phyloP scores from a whole-genome alignment of 2,329 filamentous ascomycete species.

The Penicillium sp. region DNA sequence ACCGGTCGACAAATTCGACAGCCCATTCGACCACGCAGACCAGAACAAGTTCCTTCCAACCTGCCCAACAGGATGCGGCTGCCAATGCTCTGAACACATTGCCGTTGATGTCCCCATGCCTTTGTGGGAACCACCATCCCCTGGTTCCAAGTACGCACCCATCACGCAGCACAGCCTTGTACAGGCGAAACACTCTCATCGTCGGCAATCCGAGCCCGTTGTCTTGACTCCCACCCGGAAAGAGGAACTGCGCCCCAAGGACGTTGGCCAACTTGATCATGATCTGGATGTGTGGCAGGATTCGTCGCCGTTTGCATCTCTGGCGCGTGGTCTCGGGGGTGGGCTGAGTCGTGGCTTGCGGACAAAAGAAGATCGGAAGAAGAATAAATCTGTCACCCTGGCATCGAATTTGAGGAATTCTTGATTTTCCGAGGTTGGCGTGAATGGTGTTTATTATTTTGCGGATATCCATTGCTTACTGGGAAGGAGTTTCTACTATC shows the following conservation, averaged over 20 bases:
- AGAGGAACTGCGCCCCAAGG: conserved; percentile 13
- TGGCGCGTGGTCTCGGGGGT: conserved; percentile 43
- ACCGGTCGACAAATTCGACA: conserved; percentile 13
- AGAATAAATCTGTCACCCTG: conserved; percentile 18
- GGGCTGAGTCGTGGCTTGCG: conserved; percentile 42
- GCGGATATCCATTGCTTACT: conserved; percentile 12
- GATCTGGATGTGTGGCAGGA: conserved; percentile 38
- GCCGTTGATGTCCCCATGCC: conserved; percentile 34
- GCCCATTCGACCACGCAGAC: conserved; percentile 8
- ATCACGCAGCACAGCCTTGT: neutral
- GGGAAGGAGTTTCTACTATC: neutral
- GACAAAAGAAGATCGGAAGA: conserved; percentile 32
- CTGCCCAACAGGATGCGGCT: conserved; percentile 50
- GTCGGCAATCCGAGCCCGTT: conserved; percentile 19
- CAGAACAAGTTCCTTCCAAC: conserved; percentile 22
- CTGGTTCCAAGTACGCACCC: neutral
- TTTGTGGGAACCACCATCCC: conserved; percentile 18
- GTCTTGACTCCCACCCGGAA: conserved; percentile 11
- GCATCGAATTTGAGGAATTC: conserved; percentile 9
- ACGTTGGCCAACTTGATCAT: conserved; percentile 29
- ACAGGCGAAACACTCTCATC: conserved; percentile 21
- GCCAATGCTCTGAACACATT: conserved; percentile 43
- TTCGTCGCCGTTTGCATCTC: conserved; percentile 38
- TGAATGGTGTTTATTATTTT: neutral
- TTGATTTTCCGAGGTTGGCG: neutral